Evolutionary conservation across 129 eudicot species (phyloP).

Genomic region (Flaveria sonorensis): DNA sequence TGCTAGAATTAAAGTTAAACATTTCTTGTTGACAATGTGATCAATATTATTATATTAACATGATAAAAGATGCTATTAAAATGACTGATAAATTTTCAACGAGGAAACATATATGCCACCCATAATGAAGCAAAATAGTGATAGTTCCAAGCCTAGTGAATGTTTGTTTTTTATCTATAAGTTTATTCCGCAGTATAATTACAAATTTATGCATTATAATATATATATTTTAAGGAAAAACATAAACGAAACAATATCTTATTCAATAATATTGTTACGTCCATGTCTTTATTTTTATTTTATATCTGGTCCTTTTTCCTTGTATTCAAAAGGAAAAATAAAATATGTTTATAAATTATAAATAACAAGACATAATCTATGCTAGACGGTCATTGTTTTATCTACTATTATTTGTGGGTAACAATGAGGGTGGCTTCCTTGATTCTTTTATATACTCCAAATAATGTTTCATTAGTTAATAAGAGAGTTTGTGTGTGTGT

Average conservation of each 20-base stretch:
- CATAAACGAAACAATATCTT: neutral
- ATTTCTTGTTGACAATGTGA: no score
- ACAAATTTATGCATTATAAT: neutral
- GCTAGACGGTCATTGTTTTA: conserved; percentile 36
- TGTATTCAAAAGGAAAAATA: conserved; percentile 18
- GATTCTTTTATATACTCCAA: neutral
- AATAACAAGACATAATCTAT: conserved; percentile 3
- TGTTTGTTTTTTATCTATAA: conserved; percentile 28
- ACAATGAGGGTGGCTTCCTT: neutral
- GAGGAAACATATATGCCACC: conserved; percentile 27
- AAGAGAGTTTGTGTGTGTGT: no score
- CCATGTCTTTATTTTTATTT: conserved; percentile 21
- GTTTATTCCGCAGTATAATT: conserved; percentile 6
- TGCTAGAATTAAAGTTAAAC: no score
- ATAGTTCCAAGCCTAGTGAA: conserved; percentile 33
- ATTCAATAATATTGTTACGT: neutral
- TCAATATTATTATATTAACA: no score
- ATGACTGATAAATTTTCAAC: neutral
- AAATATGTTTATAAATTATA: neutral
- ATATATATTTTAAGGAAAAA: neutral
- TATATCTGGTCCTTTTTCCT: conserved; percentile 13
- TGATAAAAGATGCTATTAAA: neutral
- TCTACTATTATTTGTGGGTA: conserved; percentile 8
- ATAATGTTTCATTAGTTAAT: neutral
- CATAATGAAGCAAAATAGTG: conserved; percentile 37